These are phyloP conservation scores for Pelargonium nanum DNA, from an alignment of 345 rosid species.

Conservation along the genomic window DNA sequence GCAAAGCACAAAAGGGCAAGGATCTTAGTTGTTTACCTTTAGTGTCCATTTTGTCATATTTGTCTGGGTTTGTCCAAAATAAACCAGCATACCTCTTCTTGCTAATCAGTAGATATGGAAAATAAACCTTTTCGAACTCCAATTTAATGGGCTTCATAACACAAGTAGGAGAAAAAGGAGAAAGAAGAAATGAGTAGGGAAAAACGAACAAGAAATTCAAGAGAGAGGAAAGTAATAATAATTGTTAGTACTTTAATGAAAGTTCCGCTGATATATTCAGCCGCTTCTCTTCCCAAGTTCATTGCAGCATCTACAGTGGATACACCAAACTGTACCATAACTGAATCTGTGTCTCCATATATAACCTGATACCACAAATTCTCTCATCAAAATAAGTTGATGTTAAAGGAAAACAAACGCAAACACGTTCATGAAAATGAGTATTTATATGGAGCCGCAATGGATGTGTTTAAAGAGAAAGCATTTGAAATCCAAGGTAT, in stretches of 20 bases:
- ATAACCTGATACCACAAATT: conserved; percentile 49
- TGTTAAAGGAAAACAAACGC: not conserved
- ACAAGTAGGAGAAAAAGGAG: conserved; percentile 13
- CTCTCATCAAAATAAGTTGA: not conserved
- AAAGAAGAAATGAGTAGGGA: not conserved
- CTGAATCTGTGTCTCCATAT: conserved; percentile 98
- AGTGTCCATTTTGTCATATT: conserved; percentile 92
- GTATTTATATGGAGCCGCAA: not conserved
- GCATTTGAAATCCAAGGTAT: too few relatives aligned
- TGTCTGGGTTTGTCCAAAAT: conserved; percentile 72
- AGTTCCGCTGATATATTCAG: conserved; percentile 73
- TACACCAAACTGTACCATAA: conserved; percentile 97
- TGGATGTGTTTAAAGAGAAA: too few relatives aligned
- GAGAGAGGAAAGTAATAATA: too few relatives aligned
- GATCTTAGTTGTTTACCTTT: conserved; percentile 46
- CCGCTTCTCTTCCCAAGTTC: conserved; percentile 94
- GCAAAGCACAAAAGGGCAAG: conserved; percentile 11
- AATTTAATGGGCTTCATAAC: conserved; percentile 85
- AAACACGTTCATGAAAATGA: too few relatives aligned
- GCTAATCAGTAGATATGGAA: conserved; percentile 84
- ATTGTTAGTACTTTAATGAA: conserved; percentile 53
- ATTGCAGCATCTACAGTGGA: conserved; percentile 67
- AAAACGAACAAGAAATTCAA: not conserved
- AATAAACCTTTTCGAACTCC: conserved; percentile 97
- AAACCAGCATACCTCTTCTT: conserved; percentile 99